Conservation (phyloP, 2,329 filamentous ascomycete genomes). For the Fusarium sp. region DNA sequence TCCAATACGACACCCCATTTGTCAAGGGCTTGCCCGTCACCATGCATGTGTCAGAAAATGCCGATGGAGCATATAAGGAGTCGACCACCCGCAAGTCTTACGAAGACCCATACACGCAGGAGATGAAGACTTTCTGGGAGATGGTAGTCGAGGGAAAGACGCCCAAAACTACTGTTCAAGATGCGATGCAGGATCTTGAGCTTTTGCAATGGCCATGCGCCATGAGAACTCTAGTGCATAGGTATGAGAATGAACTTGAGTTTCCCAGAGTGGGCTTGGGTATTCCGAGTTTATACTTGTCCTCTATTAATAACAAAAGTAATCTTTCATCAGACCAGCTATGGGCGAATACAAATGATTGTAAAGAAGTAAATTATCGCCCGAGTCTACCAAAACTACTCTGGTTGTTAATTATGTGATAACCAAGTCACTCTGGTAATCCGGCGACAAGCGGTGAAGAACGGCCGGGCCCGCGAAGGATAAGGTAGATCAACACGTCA, state of each 20-base stretch:
- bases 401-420: too few relatives aligned
- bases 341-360: too few relatives aligned
- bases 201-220: constrained; percentile 29
- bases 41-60: constrained; percentile 60
- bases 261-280: not conserved
- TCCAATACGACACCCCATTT: constrained; percentile 69
- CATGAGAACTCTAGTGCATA: not conserved
- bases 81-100: constrained; percentile 59
- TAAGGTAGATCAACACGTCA: not conserved
- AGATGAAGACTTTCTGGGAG: constrained; percentile 53
- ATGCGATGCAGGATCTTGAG: constrained; percentile 50
- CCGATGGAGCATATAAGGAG: constrained; percentile 55
- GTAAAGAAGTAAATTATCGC: too few relatives aligned
- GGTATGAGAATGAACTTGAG: not conserved
- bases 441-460: not conserved
- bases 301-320: too few relatives aligned
- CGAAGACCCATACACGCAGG: constrained; percentile 55
- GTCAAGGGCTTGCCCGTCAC: constrained; percentile 67
- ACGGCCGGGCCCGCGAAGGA: not conserved
- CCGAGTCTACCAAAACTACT: too few relatives aligned
- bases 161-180: constrained; percentile 48
- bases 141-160: constrained; percentile 38
- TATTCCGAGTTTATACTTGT: too few relatives aligned
- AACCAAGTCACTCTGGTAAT: too few relatives aligned
- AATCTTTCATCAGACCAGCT: too few relatives aligned